These are phyloP conservation scores for Tuber umbilicatum DNA, from an alignment of 495 filamentous ascomycete species.

Conservation along the genomic window DNA sequence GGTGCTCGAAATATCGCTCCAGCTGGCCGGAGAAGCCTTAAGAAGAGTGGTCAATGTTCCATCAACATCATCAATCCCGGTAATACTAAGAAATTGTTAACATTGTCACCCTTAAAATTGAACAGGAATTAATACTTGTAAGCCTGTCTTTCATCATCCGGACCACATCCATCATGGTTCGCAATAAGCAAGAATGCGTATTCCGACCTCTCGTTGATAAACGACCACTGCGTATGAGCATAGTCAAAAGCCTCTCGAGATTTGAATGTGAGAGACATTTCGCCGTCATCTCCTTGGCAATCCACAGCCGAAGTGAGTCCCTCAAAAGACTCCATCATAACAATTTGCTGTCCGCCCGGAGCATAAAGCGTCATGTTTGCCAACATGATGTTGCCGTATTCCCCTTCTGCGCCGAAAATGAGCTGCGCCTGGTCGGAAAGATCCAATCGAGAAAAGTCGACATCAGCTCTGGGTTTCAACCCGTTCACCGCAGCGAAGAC, in stretches of 20 bases:
- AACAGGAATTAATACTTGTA: conserved; percentile 37
- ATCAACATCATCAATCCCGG: conserved; percentile 34
- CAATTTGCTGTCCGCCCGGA: conserved; percentile 39
- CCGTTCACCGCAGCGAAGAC: conserved; percentile 13
- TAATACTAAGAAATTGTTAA: conserved; percentile 31
- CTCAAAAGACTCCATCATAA: conserved; percentile 45
- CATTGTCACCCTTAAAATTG: background rate
- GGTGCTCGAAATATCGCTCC: conserved; percentile 42
- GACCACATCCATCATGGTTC: conserved; percentile 44
- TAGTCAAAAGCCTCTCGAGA: conserved; percentile 40
- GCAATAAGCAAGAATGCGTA: conserved; percentile 42
- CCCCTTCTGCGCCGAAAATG: conserved; percentile 39
- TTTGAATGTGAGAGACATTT: conserved; percentile 42
- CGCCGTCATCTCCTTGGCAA: conserved; percentile 42
- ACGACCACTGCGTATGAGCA: conserved; percentile 40
- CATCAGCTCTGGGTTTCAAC: conserved; percentile 15
- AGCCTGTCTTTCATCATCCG: conserved; percentile 38
- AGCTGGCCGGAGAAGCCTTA: conserved; percentile 30
- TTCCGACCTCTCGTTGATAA: conserved; percentile 41
- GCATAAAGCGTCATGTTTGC: conserved; percentile 45
- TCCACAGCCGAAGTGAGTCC: conserved; percentile 42
- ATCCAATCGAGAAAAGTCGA: conserved; percentile 41
- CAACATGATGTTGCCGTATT: conserved; percentile 38
- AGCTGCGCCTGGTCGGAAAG: conserved; percentile 38
- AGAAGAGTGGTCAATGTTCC: conserved; percentile 35